Evolutionary conservation across 768 basidiomycete species (phyloP).

Genomic region (Auricularia sp.): DNA sequence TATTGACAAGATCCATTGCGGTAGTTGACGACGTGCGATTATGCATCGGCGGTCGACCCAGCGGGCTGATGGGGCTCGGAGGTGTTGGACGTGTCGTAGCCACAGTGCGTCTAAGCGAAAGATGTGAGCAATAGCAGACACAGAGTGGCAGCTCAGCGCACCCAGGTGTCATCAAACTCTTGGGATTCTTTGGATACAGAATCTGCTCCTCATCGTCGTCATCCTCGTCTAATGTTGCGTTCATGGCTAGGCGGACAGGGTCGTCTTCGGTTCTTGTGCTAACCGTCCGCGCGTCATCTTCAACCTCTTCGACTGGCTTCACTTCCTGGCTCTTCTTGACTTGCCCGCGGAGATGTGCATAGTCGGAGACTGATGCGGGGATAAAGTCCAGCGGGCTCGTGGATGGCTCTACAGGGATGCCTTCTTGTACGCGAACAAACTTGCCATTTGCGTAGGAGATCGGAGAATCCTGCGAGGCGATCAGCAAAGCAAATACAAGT

Average conservation of each 20-base stretch:
- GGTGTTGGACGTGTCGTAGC: background rate
- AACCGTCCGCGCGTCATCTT: conserved; percentile 57
- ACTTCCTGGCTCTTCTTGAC: conserved; percentile 16
- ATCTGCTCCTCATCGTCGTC: conserved; percentile 69
- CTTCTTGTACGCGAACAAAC: conserved; percentile 4
- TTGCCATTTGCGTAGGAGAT: conserved; percentile 11
- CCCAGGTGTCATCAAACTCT: background rate
- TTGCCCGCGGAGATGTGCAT: conserved; percentile 17
- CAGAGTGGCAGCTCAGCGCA: background rate
- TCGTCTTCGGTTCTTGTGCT: conserved; percentile 77
- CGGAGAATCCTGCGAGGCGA: conserved; percentile 16
- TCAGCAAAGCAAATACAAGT: background rate
- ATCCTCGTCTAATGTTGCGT: conserved; percentile 34
- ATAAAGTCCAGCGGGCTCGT: background rate
- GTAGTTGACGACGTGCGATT: background rate
- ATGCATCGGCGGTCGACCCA: background rate
- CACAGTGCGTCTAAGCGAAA: background rate
- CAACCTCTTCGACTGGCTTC: conserved; percentile 21
- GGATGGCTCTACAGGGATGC: background rate
- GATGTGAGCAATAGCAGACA: background rate
- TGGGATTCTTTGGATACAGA: conserved; percentile 49
- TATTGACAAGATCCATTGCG: background rate
- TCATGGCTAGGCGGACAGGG: conserved; percentile 48
- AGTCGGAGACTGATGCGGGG: conserved; percentile 1
- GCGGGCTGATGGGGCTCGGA: background rate